phyloP scores from a whole-genome alignment of 2,329 filamentous ascomycete species.

The Trichoderma hamatum region DNA sequence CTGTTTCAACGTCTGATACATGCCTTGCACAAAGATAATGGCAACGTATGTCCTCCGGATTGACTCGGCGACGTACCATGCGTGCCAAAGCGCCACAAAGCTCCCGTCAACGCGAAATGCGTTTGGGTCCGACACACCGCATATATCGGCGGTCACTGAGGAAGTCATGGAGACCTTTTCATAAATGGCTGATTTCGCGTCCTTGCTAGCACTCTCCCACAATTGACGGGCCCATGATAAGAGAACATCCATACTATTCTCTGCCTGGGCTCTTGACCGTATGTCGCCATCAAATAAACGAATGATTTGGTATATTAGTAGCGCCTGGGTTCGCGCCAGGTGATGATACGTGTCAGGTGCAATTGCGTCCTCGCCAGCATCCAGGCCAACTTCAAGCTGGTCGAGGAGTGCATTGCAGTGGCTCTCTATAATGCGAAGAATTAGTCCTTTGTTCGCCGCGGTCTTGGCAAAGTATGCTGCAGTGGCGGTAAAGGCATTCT shows the following conservation, averaged over 20 bases:
- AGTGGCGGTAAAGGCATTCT: neutral
- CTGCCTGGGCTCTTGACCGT: neutral
- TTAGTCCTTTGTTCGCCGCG: neutral
- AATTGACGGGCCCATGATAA: neutral
- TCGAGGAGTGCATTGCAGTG: neutral
- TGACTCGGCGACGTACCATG: neutral
- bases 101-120: neutral
- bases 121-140: neutral
- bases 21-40: neutral
- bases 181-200: neutral
- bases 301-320: neutral
- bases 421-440: neutral
- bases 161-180: neutral
- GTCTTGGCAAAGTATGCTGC: neutral
- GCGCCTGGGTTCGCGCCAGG: neutral
- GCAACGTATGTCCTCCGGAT: neutral
- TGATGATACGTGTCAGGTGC: neutral
- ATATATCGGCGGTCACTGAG: neutral
- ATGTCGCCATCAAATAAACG: neutral
- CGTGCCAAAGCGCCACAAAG: neutral
- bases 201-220: neutral
- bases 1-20: neutral
- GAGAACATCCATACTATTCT: neutral
- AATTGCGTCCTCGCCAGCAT: neutral
- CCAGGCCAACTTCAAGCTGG: neutral